Percentiles rank a stretch among this genome's conserved stretches.
Evolutionary conservation across 2,329 filamentous ascomycete genomes (phyloP).

Genomic region (Metarhizium rileyi): DNA sequence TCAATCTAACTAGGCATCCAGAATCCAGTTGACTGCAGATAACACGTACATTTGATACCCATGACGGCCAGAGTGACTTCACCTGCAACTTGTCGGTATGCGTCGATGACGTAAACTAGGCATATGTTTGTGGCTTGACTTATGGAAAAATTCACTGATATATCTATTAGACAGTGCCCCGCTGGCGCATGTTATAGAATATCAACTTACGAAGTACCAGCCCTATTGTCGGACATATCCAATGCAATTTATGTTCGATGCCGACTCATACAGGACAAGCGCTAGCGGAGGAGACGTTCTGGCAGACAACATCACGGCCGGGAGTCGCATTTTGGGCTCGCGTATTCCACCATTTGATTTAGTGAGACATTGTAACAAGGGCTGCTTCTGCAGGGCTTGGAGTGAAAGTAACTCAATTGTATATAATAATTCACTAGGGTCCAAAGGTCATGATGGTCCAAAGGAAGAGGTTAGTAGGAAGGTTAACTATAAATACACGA

Average conservation of each 20-base stretch:
- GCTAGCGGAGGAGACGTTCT: slow-evolving; percentile 39
- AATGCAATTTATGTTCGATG: slow-evolving; percentile 36
- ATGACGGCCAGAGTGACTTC: slow-evolving; percentile 44
- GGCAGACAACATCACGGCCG: slow-evolving; percentile 40
- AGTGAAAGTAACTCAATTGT: no score
- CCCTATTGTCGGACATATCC: slow-evolving; percentile 47
- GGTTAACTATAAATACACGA: no score
- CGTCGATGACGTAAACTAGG: slow-evolving; percentile 48
- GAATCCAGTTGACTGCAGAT: neutral
- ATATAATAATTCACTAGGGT: no score
- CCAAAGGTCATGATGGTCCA: no score
- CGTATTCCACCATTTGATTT: slow-evolving; percentile 43
- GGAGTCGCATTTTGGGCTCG: slow-evolving; percentile 52
- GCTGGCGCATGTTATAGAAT: neutral
- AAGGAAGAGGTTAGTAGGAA: no score
- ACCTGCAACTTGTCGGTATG: slow-evolving; percentile 46
- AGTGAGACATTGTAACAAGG: no score
- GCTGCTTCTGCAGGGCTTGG: no score
- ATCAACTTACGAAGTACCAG: slow-evolving; percentile 37
- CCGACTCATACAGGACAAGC: slow-evolving; percentile 36
- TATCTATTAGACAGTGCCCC: slow-evolving; percentile 1
- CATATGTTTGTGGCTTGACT: slow-evolving; percentile 45
- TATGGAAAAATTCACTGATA: slow-evolving; percentile 43
- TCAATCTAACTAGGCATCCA: neutral
- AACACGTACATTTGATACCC: slow-evolving; percentile 41